Evolutionary conservation across 1,284 basidiomycete genomes (phyloP), one percentile per base, ranked within the genome.

Genomic region (Sanghuangporus sanghuang): DNA sequence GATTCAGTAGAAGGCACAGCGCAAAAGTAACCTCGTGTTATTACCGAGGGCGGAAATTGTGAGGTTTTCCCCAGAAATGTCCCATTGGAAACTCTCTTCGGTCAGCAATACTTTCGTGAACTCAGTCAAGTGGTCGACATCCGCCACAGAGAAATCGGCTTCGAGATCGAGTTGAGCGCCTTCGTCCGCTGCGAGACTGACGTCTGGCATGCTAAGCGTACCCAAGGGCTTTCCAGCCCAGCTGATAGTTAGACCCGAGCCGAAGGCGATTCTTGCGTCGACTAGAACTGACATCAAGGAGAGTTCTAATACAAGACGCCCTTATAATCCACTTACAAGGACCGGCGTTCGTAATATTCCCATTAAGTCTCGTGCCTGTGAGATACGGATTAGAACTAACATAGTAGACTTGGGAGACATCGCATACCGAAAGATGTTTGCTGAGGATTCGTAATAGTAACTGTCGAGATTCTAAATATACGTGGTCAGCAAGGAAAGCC

Each of bases 21-120:
- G 7, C 44, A 1, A 4, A n/a, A 40, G 21, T 7, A 11, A 32
- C 49, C 27, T 32, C 27, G 27, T 3, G 27, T 57, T 69, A 76
- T 60, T 68, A 82, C 85, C 85, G 50, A 88, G 75, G 9, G 85
- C 83, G 55, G 74, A 77, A 38, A 87, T 85, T 81, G 58, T 82
- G 44, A 92, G 72, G 69, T 89, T 87, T 44, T 85, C 78, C n/a
- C 83, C 86, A 16, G 82, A 79, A 67, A 93, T 91, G 38, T 81
- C 79, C 90, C 90, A 93, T 18, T 85, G 81, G 70, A 93, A 93
- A 12, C 81, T 83, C 68, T 87, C 85, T 67, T 86, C 75, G 0
- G 84, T 89, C 5, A 93, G 78, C 62, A 92, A 74, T 18, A 76
- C 75, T 77, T 84, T 85, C 0, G 90, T 90, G 71, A 92, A 92